Conservation (phyloP, 352 stramenopile species). For the Phytophthora palmivora region DNA sequence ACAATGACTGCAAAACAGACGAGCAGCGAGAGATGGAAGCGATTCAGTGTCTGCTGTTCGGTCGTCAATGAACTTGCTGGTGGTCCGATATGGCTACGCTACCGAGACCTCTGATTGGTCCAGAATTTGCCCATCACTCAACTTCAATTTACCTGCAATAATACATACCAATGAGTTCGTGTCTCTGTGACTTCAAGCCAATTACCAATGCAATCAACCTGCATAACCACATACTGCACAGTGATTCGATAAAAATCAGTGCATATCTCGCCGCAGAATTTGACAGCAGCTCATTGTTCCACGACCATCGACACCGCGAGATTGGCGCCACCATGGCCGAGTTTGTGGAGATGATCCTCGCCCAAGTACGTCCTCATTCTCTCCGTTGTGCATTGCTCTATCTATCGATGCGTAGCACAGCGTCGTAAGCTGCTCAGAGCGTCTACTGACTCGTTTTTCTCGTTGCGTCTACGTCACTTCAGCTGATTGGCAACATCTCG, state of each 20-base stretch:
- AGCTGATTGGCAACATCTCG: constrained; percentile 90
- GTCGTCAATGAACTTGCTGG: constrained; percentile 11
- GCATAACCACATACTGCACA: constrained; percentile 1
- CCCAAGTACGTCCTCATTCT: constrained; percentile 54
- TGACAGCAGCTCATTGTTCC: constrained; percentile 2
- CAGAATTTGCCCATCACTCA: constrained; percentile 16
- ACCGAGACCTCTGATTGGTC: constrained; percentile 19
- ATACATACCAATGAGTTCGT: constrained; percentile 22
- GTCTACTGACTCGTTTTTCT: constrained; percentile 2
- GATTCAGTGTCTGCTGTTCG: constrained; percentile 65
- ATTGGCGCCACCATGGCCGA: constrained; percentile 59
- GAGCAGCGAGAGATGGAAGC: constrained; percentile 69
- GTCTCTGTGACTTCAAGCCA: background rate
- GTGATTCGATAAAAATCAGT: constrained; percentile 25
- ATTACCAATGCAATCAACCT: too few species aligned
- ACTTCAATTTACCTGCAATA: constrained; percentile 33
- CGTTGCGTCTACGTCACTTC: background rate
- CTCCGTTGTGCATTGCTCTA: background rate
- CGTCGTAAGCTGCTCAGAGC: background rate
- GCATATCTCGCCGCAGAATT: constrained; percentile 8
- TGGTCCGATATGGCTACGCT: constrained; percentile 27
- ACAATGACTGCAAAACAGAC: constrained; percentile 42
- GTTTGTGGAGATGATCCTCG: constrained; percentile 87
- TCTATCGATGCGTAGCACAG: constrained; percentile 1
- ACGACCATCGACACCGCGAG: background rate